These are phyloP conservation scores for Plasmodium yoelii DNA, from an alignment of 169 alveolate genomes.

Conservation along the genomic window DNA sequence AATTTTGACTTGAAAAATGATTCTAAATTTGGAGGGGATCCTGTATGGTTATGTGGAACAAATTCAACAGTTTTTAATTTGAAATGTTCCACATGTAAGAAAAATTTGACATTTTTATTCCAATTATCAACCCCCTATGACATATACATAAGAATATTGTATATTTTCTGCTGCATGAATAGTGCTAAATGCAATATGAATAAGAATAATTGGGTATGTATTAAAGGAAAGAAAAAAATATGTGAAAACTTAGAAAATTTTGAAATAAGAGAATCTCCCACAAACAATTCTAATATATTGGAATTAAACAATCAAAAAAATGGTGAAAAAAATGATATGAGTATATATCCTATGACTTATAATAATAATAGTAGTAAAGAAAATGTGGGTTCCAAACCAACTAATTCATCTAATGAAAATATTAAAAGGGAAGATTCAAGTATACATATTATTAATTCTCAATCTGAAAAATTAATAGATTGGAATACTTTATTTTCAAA, in stretches of 20 bases:
- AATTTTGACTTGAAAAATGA: constrained; percentile 64
- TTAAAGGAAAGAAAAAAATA: constrained; percentile 55
- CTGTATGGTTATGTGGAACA: constrained; percentile 61
- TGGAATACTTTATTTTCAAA: constrained; percentile 75
- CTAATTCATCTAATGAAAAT: constrained; percentile 22
- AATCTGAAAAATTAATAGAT: constrained; percentile 68
- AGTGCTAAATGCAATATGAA: constrained; percentile 63
- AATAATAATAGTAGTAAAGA: constrained; percentile 1
- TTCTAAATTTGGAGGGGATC: constrained; percentile 73
- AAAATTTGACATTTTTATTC: constrained; percentile 47
- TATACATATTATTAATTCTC: constrained; percentile 18
- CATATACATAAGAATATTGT: constrained; percentile 59
- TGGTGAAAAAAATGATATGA: neutral
- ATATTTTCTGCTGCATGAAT: constrained; percentile 59
- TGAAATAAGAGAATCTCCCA: neutral
- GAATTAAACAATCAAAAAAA: constrained; percentile 15
- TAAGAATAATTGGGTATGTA: constrained; percentile 64
- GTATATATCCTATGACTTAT: neutral
- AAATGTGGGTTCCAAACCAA: neutral
- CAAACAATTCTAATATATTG: neutral
- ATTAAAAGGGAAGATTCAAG: constrained; percentile 40
- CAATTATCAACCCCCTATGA: constrained; percentile 69
- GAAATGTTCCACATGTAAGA: constrained; percentile 57
- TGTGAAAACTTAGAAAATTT: constrained; percentile 11
- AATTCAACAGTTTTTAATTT: constrained; percentile 34